These are phyloP conservation scores for Plasmodium vivax DNA, from an alignment of 169 alveolate species.

Conservation along the genomic window DNA sequence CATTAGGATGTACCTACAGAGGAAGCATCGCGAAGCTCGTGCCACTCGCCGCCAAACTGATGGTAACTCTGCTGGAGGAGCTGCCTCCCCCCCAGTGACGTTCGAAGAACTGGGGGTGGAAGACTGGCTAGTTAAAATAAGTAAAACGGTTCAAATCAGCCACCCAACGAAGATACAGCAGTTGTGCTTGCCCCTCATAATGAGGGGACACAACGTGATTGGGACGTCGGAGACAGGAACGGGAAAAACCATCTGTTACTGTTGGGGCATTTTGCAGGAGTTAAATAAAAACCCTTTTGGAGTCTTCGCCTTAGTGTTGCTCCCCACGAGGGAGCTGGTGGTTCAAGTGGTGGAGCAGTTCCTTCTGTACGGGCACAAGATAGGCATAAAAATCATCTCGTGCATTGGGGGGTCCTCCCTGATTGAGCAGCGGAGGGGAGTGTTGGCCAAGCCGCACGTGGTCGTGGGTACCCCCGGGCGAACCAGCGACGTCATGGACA, in stretches of 20 bases:
- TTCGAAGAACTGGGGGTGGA: constrained; percentile 83
- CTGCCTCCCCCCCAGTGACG: constrained; percentile 9
- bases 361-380: constrained; percentile 91
- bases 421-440: constrained; percentile 80
- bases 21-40: background rate
- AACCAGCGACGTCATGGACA: constrained; percentile 87
- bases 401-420: constrained; percentile 95
- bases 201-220: constrained; percentile 91
- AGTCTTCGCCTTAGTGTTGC: constrained; percentile 93
- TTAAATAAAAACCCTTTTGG: constrained; percentile 96
- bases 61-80: background rate
- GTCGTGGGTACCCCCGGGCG: constrained; percentile 98
- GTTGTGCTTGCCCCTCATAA: constrained; percentile 91
- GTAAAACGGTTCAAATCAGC: constrained; percentile 78
- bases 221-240: constrained; percentile 98
- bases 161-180: constrained; percentile 93
- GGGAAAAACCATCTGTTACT: constrained; percentile 98
- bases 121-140: constrained; percentile 81
- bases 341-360: constrained; percentile 96
- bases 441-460: constrained; percentile 93
- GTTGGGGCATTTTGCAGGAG: constrained; percentile 94
- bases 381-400: constrained; percentile 88
- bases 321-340: constrained; percentile 98
- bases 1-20: constrained; percentile 24
- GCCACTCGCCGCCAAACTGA: background rate